These are phyloP conservation scores for Candida tetrigidarum DNA, from an alignment of 1,139 yeast species.

Conservation along the genomic window DNA sequence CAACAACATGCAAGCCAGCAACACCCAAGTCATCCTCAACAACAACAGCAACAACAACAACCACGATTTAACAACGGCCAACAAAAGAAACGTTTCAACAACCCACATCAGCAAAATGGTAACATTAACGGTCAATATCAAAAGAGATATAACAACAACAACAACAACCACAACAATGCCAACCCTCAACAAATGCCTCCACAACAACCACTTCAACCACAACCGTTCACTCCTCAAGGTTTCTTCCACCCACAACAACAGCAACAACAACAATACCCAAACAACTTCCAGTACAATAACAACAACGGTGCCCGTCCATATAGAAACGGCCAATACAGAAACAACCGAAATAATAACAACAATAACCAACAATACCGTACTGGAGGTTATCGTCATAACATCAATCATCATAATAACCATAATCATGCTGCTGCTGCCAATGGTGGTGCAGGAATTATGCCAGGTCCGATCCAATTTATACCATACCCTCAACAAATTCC, in stretches of 20 bases:
- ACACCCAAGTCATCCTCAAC: conserved; percentile 20
- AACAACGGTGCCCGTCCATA: conserved; percentile 6
- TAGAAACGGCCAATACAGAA: conserved; percentile 16
- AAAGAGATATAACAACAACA: conserved; percentile 19
- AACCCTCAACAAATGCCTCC: conserved; percentile 13
- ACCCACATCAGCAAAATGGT: conserved; percentile 15
- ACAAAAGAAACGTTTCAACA: conserved; percentile 22
- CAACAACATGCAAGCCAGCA: conserved; percentile 11
- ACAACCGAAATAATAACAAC: conserved; percentile 12
- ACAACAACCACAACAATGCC: conserved; percentile 17
- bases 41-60: conserved; percentile 16
- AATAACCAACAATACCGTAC: conserved; percentile 14
- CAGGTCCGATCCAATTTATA: conserved; percentile 11
- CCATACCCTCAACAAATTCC: conserved; percentile 23
- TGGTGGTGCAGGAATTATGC: conserved; percentile 5
- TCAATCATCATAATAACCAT: conserved; percentile 4
- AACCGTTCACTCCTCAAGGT: conserved; percentile 28
- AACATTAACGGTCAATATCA: conserved; percentile 20
- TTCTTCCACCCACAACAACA: conserved; percentile 24
- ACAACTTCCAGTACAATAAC: conserved; percentile 27
- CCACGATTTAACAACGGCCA: conserved; percentile 14
- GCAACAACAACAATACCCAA: conserved; percentile 26
- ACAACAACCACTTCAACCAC: conserved; percentile 19
- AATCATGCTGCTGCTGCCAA: conserved; percentile 1
- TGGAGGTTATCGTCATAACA: conserved; percentile 15